These are phyloP conservation scores for Cryoendolithus antarcticus DNA, from an alignment of 2,329 filamentous ascomycete genomes.

Conservation along the genomic window DNA sequence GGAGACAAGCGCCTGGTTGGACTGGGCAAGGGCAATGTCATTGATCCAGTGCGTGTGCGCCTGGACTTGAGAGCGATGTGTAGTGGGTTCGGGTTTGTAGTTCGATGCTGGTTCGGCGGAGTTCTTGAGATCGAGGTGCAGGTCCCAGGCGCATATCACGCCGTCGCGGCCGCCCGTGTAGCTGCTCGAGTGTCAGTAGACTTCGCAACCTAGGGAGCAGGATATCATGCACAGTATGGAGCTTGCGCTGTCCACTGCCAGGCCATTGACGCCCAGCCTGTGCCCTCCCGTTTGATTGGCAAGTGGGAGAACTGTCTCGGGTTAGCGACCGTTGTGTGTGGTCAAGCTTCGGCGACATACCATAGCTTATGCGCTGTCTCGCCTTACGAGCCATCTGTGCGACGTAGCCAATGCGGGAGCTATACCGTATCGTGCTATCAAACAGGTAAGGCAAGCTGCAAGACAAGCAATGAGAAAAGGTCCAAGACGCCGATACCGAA, in stretches of 20 bases:
- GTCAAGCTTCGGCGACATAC: constrained; percentile 17
- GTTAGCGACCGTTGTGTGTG: constrained; percentile 7
- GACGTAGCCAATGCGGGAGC: too few species aligned
- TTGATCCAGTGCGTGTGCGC: constrained; percentile 96
- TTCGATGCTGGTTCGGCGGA: constrained; percentile 22
- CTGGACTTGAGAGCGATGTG: constrained; percentile 52
- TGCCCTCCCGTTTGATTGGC: constrained; percentile 66
- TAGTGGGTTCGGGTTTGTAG: constrained; percentile 34
- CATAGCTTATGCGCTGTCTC: constrained; percentile 42
- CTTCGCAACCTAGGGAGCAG: not conserved
- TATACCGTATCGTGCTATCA: too few species aligned
- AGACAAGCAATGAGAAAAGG: too few species aligned
- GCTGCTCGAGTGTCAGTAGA: constrained; percentile 37
- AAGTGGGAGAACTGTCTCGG: constrained; percentile 53
- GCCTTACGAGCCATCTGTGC: constrained; percentile 37
- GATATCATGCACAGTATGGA: constrained; percentile 52
- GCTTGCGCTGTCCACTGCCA: constrained; percentile 72
- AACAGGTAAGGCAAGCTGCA: too few species aligned
- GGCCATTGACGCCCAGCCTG: constrained; percentile 84
- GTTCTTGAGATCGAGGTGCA: constrained; percentile 55
- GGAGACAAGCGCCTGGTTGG: constrained; percentile 69
- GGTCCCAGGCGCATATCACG: constrained; percentile 89
- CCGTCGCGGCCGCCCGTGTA: constrained; percentile 95
- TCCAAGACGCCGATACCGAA: too few species aligned
- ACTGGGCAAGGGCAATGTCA: constrained; percentile 70